Conservation (phyloP, 2,329 filamentous ascomycete genomes). For the Cadophora sp. region DNA sequence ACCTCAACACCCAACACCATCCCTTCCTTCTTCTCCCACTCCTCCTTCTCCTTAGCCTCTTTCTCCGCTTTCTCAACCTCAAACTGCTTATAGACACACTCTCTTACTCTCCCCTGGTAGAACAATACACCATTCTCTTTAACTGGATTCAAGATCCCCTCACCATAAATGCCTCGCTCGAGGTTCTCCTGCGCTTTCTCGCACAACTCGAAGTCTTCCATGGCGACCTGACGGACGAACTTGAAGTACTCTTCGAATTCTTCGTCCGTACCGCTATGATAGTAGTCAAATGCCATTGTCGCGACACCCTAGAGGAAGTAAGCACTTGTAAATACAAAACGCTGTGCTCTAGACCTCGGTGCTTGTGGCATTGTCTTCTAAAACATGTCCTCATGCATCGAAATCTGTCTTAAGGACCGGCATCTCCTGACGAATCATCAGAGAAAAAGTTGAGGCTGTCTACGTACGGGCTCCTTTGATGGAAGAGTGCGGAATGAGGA, state of each 20-base stretch:
- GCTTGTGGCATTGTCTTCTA: neutral
- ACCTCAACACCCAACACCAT: neutral
- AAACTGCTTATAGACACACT: slow-evolving; percentile 38
- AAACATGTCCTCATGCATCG: neutral
- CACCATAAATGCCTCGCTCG: slow-evolving; percentile 58
- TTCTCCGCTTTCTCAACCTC: slow-evolving; percentile 28
- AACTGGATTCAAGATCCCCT: slow-evolving; percentile 60
- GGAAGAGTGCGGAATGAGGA: slow-evolving; percentile 62
- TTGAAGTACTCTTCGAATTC: slow-evolving; percentile 62
- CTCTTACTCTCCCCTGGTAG: slow-evolving; percentile 44
- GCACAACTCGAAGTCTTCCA: slow-evolving; percentile 63
- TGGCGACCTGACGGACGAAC: slow-evolving; percentile 61
- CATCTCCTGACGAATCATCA: no score
- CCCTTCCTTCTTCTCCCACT: neutral
- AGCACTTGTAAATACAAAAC: no score
- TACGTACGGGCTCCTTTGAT: slow-evolving; percentile 49
- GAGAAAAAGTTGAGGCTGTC: no score
- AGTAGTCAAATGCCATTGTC: slow-evolving; percentile 65
- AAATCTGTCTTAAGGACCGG: no score
- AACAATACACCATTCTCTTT: slow-evolving; percentile 62
- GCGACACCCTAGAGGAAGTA: no score
- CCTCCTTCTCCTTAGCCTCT: slow-evolving; percentile 1
- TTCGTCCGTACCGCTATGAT: slow-evolving; percentile 56
- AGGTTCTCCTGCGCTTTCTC: slow-evolving; percentile 62
- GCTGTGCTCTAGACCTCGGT: no score